Conservation (phyloP, 2,329 filamentous ascomycete species). For the Calonectria hongkongensis region DNA sequence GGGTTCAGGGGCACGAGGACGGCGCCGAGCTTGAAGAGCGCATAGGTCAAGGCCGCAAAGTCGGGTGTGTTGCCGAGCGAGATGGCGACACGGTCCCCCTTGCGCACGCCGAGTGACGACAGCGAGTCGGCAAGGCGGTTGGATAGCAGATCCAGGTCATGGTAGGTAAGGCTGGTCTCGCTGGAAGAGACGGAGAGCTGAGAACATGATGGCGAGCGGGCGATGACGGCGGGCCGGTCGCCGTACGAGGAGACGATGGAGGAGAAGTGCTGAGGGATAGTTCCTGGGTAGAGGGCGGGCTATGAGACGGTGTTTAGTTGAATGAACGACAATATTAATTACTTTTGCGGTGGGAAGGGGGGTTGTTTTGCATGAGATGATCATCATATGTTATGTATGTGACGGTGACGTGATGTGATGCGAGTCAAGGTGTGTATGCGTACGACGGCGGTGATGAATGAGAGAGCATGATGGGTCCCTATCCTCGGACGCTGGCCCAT, state of each 20-base stretch:
- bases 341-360: neutral
- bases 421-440: neutral
- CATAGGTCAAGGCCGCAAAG: slow-evolving; percentile 90
- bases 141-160: slow-evolving; percentile 83
- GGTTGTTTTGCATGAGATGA: neutral
- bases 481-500: slow-evolving; percentile 17
- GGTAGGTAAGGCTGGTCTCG: slow-evolving; percentile 84
- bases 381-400: neutral
- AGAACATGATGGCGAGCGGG: slow-evolving; percentile 63
- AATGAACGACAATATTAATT: neutral
- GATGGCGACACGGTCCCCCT: slow-evolving; percentile 90
- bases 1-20: slow-evolving; percentile 96
- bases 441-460: neutral
- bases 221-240: slow-evolving; percentile 76
- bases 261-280: slow-evolving; percentile 83
- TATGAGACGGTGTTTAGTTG: slow-evolving; percentile 57
- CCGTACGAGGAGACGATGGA: slow-evolving; percentile 78
- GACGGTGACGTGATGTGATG: neutral
- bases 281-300: slow-evolving; percentile 80
- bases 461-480: neutral
- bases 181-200: slow-evolving; percentile 60
- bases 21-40: slow-evolving; percentile 94
- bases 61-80: slow-evolving; percentile 91
- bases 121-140: slow-evolving; percentile 85
- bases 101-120: slow-evolving; percentile 81